Conservation (phyloP, 495 filamentous ascomycete genomes). For the Hypomontagnella submonticulosa region DNA sequence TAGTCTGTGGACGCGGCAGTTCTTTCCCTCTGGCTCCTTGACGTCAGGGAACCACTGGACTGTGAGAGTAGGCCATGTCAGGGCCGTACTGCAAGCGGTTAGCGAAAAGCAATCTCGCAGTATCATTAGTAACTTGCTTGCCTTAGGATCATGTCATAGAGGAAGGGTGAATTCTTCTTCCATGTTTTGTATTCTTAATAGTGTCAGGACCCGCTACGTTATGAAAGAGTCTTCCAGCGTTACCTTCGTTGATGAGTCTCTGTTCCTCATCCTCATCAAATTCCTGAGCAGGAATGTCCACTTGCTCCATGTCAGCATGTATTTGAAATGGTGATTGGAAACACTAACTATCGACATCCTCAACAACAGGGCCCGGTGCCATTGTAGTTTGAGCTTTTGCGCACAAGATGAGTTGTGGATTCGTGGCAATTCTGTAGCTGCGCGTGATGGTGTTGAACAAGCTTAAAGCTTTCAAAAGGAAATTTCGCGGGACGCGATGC, state of each 20-base stretch:
- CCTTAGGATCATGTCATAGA: slow-evolving; percentile 96
- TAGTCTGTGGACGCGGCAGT: slow-evolving; percentile 87
- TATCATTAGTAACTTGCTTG: slow-evolving; percentile 48
- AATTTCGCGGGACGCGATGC: slow-evolving; percentile 43
- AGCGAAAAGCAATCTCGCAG: slow-evolving; percentile 1
- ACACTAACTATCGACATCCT: slow-evolving; percentile 63
- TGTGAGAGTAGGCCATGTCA: slow-evolving; percentile 98
- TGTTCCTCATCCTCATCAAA: slow-evolving; percentile 76
- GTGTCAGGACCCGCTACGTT: slow-evolving; percentile 28
- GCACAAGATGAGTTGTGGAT: slow-evolving; percentile 1
- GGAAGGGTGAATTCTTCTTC: slow-evolving; percentile 99
- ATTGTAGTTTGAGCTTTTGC: slow-evolving; percentile 41
- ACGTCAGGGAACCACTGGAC: slow-evolving; percentile 98
- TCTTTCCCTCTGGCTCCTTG: slow-evolving; percentile 84
- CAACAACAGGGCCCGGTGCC: slow-evolving; percentile 60
- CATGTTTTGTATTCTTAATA: slow-evolving; percentile 95
- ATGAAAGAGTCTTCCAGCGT: background rate
- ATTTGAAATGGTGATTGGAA: background rate
- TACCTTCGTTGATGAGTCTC: slow-evolving; percentile 95
- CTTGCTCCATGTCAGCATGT: slow-evolving; percentile 48
- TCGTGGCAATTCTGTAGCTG: background rate
- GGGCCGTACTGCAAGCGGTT: slow-evolving; percentile 70
- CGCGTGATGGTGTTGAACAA: slow-evolving; percentile 1
- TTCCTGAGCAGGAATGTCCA: slow-evolving; percentile 68
- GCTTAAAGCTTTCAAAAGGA: slow-evolving; percentile 5